Conservation (phyloP, 2,329 filamentous ascomycete species). For the Neofusicoccum kwambonambiense region DNA sequence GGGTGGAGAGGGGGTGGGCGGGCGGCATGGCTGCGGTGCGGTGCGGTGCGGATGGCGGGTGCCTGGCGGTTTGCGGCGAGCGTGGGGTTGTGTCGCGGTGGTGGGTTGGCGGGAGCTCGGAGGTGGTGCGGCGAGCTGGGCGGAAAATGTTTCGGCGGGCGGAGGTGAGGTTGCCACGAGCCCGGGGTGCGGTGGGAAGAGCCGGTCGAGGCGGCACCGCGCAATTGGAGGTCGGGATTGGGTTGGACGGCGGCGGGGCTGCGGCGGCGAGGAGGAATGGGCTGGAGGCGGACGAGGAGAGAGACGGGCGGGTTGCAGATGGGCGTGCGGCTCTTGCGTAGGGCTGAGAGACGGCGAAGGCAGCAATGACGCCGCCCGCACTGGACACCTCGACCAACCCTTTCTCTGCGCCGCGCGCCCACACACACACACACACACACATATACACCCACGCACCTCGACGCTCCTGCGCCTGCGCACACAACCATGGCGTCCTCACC, state of each 20-base stretch:
- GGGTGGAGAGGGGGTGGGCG: constrained; percentile 6
- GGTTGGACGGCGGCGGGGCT: background rate
- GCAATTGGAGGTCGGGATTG: background rate
- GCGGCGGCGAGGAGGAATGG: no score
- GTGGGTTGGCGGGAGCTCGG: background rate
- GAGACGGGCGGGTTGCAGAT: background rate
- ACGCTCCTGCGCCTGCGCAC: no score
- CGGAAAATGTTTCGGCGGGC: background rate
- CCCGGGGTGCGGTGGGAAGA: no score
- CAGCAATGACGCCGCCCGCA: background rate
- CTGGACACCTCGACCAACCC: background rate
- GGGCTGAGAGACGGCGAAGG: constrained; percentile 30
- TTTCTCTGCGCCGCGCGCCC: background rate
- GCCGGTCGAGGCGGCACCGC: background rate
- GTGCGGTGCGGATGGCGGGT: background rate
- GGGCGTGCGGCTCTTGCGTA: constrained; percentile 61
- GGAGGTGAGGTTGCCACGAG: background rate
- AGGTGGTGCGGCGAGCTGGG: background rate
- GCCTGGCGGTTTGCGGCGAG: no score
- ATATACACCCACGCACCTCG: background rate
- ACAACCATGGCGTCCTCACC: background rate
- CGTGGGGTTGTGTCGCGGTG: background rate
- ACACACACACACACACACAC: background rate
- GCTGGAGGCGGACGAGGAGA: background rate
- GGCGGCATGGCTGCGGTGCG: background rate